Conservation (phyloP, 495 filamentous ascomycete species). For the Aspergillus coremiiformis region DNA sequence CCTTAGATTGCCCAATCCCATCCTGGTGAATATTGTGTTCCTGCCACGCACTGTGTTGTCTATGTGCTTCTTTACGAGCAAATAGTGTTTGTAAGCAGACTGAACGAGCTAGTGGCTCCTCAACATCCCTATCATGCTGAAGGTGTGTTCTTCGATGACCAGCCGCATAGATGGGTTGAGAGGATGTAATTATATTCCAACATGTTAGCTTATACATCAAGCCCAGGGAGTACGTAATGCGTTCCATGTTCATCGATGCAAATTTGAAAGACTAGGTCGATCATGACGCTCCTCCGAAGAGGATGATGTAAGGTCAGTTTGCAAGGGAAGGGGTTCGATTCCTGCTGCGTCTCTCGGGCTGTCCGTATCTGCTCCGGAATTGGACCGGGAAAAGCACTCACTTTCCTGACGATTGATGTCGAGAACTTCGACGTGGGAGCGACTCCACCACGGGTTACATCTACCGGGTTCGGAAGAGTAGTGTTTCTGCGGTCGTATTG, state of each 20-base stretch:
- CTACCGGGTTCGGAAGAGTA: conserved; percentile 11
- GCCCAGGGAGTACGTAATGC: neutral
- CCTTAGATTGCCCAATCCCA: neutral
- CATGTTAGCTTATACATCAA: neutral
- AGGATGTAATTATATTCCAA: neutral
- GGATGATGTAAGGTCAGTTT: too few species aligned
- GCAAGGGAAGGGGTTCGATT: too few species aligned
- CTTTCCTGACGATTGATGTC: too few species aligned
- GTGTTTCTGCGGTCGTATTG: neutral
- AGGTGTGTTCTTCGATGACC: neutral
- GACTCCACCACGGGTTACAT: conserved; percentile 44
- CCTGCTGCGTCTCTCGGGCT: too few species aligned
- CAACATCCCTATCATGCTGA: neutral
- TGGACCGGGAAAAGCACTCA: too few species aligned
- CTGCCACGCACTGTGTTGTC: conserved; percentile 5
- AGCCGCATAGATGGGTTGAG: conserved; percentile 4
- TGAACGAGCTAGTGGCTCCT: neutral
- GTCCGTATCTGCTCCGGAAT: too few species aligned
- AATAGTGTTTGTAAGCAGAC: neutral
- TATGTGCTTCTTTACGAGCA: conserved; percentile 4
- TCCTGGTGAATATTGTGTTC: neutral
- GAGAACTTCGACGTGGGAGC: too few species aligned
- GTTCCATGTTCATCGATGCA: neutral
- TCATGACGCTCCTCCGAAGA: too few species aligned
- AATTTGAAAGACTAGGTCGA: neutral